Base-by-base conservation (phyloP, 2,329 filamentous ascomycete genomes). In the Botrytis sinoallii region DNA sequence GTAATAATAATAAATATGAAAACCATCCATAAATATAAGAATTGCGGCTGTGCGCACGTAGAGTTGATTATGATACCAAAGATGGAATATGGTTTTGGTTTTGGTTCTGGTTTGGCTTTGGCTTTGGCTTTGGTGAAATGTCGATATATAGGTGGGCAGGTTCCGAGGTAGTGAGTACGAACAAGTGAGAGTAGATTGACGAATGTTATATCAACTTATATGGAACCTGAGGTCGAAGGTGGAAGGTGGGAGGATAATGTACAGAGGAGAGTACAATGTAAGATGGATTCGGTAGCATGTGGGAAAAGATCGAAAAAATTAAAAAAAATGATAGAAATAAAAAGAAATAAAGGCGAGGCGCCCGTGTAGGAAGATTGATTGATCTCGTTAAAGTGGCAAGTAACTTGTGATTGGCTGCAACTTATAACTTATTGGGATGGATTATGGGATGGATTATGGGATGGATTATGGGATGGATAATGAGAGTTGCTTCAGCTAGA, bases 331-430 rank as follows among this genome's bases (percentile, higher is more conserved):
- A 64, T 44, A 32, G 12, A n/a, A 55, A n/a, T 6, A 16, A 55
- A 55, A 55, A n/a, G 48, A 55, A 55, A 16, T n/a, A n/a, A n/a
- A 52, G 10, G 48, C 48, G 48, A 52, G 48, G 48, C 25, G 48
- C 48, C 48, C 22, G 25, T 52, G 4, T 14, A 52, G 5, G 48
- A 52, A 55, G 48, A n/a, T 3, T 42, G 40, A 42, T 42, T 4
- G 40, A 55, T 1, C 2, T 18, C 32, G 29, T 65, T 64, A 71
- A 71, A 64, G 70, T 60, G 46, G 70, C 70, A 63, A 48, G 25
- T 25, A 18, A 2, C 29, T 2, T 55, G 5, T 71, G 7, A 65
- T 71, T 71, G 70, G 70, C 20, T 14, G 1, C 12, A 46, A 59
- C 48, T n/a, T 16, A 9, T 29, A 32, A 55, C 52, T 55, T n/a